Evolutionary conservation across 805 yeast genomes (phyloP), one percentile per base, ranked within the genome.

Genomic region (Jamesozyma jinghongensis): DNA sequence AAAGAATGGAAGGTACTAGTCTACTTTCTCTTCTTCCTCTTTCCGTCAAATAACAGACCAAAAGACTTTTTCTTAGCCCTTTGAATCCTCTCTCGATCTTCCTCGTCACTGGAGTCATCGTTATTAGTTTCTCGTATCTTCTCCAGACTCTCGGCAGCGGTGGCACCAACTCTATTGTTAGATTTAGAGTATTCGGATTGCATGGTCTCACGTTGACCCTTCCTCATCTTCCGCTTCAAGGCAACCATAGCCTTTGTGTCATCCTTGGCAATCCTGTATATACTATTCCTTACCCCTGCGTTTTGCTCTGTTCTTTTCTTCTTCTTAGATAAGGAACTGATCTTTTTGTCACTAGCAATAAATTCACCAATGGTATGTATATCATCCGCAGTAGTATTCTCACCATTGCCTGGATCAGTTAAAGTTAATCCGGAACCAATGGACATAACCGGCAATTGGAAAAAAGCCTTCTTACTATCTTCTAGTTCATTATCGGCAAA

Each of bases 311-410:
- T 41, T 27, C 47, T 40, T 17, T 50, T 51, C 43, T 52, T 60
- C 48, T 57, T 59, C 40, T 60, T 62, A 1, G 62, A 46, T 18
- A 62, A 40, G 3, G 63, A 47, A 14, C 50, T 51, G 3, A 62
- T 47, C 30, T 59, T 61, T 44, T 61, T 60, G 34, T 61, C 60
- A 34, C 62, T 55, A 13, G 52, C 43, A 8, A 62, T 52, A 34
- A 62, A 62, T 39, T 62, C 65, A 16, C 66, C 66, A 10, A 62
- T 53, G 6, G 66, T 62, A 19, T 56, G 53, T 7, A 62, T 60
- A 37, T 59, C 66, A 12, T 34, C 46, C n/a, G 38, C 37, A 13
- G 30, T 18, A 19, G 29, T 34, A 14, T 16, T 7, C 3, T 19
- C 27, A 22, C 17, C 33, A 8, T 32, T 27, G 16, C 26, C 25